Base-by-base conservation (phyloP, 2,329 filamentous ascomycete genomes). In the Colletotrichum lini region DNA sequence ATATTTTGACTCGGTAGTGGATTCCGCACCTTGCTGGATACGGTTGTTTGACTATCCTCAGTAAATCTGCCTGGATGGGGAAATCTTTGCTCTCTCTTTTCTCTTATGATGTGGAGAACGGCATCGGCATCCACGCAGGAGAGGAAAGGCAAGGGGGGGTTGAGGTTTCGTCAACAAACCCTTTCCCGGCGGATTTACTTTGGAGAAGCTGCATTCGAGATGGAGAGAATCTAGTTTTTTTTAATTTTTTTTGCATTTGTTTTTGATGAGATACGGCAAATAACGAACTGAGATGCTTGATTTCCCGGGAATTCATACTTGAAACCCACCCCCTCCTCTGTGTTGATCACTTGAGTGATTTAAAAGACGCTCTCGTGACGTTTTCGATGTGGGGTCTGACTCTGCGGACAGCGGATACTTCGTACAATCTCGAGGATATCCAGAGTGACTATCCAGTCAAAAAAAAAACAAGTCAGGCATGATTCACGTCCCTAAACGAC, bases 221-320 rank as follows among this genome's bases (percentile, higher is more conserved):
- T 40, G 59, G 18, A 30, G 16, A 49, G 40, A 30, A 21, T 15
- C 1, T 35, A 18, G 18, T 6, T 30, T n/a, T 23, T 1, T 18
- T n/a, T n/a, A n/a, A n/a, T n/a, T n/a, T n/a, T n/a, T n/a, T n/a
- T n/a, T n/a, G n/a, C n/a, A n/a, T n/a, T n/a, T n/a, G n/a, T n/a
- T 23, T 1, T 18, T 44, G n/a, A 54, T 58, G 50, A 40, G 56
- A 62, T 67, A 42, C 30, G 50, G 30, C 13, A 52, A 38, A 30
- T 30, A 40, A 61, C 45, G 59, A 61, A 58, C 50, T 57, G 53
- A 70, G 62, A 35, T 70, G 42, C 49, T 62, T 56, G 53, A 67
- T 57, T 67, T 57, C 67, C 67, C 30, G 30, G 67, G 64, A 50
- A 64, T n/a, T 16, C 12, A n/a, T 4, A 10, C 16, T 5, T 5